Base-by-base conservation (phyloP, 768 basidiomycete species). In the Tricholoma saponaceum region DNA sequence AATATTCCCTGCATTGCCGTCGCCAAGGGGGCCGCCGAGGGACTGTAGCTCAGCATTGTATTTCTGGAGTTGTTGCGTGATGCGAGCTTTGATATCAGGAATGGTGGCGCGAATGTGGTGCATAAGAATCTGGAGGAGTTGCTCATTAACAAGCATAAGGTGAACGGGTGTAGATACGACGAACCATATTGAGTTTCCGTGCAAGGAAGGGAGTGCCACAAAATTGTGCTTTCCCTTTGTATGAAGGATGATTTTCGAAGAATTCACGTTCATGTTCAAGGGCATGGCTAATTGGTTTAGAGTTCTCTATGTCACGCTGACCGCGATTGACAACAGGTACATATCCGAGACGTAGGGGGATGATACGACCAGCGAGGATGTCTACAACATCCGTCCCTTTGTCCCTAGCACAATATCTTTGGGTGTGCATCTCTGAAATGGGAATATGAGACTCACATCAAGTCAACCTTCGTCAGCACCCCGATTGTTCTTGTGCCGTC, bases 301-400 rank as follows among this genome's bases (percentile, higher is more conserved):
- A 85, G 12, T 79, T 75, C 62, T 99, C 97, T 62, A 99, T 99
- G 72, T 99, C 97, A 50, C 95, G 86, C 70, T 98, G 97, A 35
- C 96, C 95, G 70, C 97, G 86, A 72, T 99, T 99, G 67, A 99
- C 97, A 8, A 99, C 97, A 9, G 97, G 97, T 3, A 98, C 97
- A 69, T 98, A 99, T 52, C 97, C 97, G 41, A 99, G 76, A 58
- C 97, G 88, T 35, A 99, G 82, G 51, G 96, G 97, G 67, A 98
- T 98, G 64, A 99, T 86, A 51, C 97, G 86, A 8, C 97, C 96
- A 4, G 97, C 97, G 50, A 99, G 85, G 70, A 99, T 98, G 72
- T 99, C 97, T 26, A 99, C 95, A 33, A 99, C 97, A 70, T 99
- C 96, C 5, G 96, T 98, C 55, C 97, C 97, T 66, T 82, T 83